Base-by-base conservation (phyloP, 495 filamentous ascomycete species). In the Xylaria bambusicola region DNA sequence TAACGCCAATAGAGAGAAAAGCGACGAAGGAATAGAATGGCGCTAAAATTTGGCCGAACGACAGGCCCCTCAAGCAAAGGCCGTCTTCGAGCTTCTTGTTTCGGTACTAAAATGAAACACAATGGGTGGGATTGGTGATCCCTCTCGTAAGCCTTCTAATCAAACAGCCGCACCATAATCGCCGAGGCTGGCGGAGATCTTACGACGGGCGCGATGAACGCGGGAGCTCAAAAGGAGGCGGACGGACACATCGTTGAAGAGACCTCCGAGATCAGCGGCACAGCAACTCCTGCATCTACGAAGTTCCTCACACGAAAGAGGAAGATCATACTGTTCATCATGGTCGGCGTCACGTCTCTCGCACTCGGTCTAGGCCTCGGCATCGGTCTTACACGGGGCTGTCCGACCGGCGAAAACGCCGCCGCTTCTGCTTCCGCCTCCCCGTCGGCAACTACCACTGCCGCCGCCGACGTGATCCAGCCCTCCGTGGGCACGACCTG, bases 401-500 rank as follows among this genome's bases (percentile, higher is more conserved):
- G 24, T 21, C 20, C 10, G 23, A 31, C n/a, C 44, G 13, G 15
- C 23, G 31, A 41, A 20, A 27, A 12, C 33, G 21, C 56, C 42
- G 8, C 56, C 62, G 50, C 55, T 60, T 60, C 48, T 38, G 58
- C 60, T 21, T 64, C 63, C 51, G 24, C 62, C 6, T 52, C 70
- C 6, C 69, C 72, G 12, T 62, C 59, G 2, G 66, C 64, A 13
- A 13, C 20, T n/a, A 20, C 6, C 36, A 44, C 12, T 23, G 0
- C 35, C 51, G 12, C 41, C 51, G 53, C 27, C 51, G 68, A 69
- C 35, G 71, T 75, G 54, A 84, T 82, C 81, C 69, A 76, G 42
- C 83, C 82, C 0, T 58, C 51, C 1, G 77, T 73, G 4, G 81
- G 76, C 15, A 72, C 75, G 12, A 78, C 75, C 33, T 87, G 83